Evolutionary conservation across 495 filamentous ascomycete species (phyloP).

Genomic region (Hypoxylon rickii): DNA sequence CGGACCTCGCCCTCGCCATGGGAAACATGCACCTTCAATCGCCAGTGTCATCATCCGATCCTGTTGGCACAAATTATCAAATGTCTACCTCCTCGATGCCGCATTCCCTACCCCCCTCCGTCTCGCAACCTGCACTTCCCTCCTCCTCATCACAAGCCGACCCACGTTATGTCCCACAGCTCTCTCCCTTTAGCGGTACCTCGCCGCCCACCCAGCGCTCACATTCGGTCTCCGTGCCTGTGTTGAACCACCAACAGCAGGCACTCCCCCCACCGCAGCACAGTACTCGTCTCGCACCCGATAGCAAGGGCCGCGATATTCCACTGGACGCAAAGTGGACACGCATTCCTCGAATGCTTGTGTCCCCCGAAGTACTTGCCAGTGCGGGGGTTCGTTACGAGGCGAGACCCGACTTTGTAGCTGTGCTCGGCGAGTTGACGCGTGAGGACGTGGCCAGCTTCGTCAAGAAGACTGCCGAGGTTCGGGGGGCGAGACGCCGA

Average conservation of each 20-base stretch:
- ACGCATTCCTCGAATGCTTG: conserved; percentile 64
- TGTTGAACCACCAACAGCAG: conserved; percentile 15
- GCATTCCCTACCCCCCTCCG: conserved; percentile 33
- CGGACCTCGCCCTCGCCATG: conserved; percentile 39
- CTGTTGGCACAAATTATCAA: conserved; percentile 31
- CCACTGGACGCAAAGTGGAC: conserved; percentile 73
- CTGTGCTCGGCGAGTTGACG: conserved; percentile 65
- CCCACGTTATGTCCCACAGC: conserved; percentile 40
- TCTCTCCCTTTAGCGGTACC: conserved; percentile 23
- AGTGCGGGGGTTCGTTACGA: conserved; percentile 70
- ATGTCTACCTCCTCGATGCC: conserved; percentile 10
- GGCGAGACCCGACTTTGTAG: conserved; percentile 68
- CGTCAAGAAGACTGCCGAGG: conserved; percentile 58
- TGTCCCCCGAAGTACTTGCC: conserved; percentile 69
- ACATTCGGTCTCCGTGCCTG: conserved; percentile 1
- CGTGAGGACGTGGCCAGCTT: conserved; percentile 64
- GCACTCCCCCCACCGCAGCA: conserved; percentile 4
- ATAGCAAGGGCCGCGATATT: conserved; percentile 62
- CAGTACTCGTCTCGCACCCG: conserved; percentile 47
- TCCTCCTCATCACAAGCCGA: conserved; percentile 14
- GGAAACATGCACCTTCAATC: conserved; percentile 38
- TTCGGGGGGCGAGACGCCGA: conserved; percentile 50
- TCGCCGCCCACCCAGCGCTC: conserved; percentile 19
- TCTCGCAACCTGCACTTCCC: conserved; percentile 32
- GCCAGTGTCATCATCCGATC: conserved; percentile 14